A percentile compares a stretch with the other conserved stretches of the same genome.
Evolutionary conservation across 805 yeast genomes (phyloP).

Genomic region (Kluyveromyces starmeri): DNA sequence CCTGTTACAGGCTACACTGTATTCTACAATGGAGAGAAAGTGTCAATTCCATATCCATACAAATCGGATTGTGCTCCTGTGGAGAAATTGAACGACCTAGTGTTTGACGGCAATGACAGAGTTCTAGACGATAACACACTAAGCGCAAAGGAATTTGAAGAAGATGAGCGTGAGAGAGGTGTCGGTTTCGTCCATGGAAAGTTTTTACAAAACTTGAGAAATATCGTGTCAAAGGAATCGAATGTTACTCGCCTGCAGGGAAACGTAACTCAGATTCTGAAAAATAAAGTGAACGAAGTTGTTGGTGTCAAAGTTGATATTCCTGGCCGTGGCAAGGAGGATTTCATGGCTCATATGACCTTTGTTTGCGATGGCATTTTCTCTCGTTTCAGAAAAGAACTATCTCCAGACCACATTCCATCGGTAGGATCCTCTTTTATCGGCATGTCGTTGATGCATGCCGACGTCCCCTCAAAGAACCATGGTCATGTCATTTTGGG

Average conservation of each 20-base stretch:
- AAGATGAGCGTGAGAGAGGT: conserved; percentile 51
- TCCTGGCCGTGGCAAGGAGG: conserved; percentile 33
- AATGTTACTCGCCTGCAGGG: conserved; percentile 79
- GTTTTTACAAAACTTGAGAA: conserved; percentile 68
- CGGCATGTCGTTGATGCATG: conserved; percentile 68
- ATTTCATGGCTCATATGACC: conserved; percentile 54
- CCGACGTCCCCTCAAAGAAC: conserved; percentile 61
- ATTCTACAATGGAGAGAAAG: conserved; percentile 48
- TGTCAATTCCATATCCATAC: conserved; percentile 63
- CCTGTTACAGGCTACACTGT: conserved; percentile 76
- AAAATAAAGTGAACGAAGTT: conserved; percentile 49
- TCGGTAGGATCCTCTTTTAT: conserved; percentile 74
- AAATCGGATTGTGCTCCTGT: conserved; percentile 41
- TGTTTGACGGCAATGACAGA: conserved; percentile 51
- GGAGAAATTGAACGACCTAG: conserved; percentile 46
- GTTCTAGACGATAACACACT: conserved; percentile 43
- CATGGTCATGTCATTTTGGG: conserved; percentile 91
- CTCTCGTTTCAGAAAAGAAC: conserved; percentile 78
- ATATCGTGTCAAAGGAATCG: conserved; percentile 55
- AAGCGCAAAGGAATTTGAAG: conserved; percentile 45
- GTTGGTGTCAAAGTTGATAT: conserved; percentile 63
- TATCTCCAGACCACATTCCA: conserved; percentile 55
- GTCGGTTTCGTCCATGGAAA: conserved; percentile 91
- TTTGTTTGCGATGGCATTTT: conserved; percentile 89
- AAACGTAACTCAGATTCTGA: conserved; percentile 60